Evolutionary conservation across 2,329 filamentous ascomycete species (phyloP).

Genomic region (Neoarthrinium moseri): DNA sequence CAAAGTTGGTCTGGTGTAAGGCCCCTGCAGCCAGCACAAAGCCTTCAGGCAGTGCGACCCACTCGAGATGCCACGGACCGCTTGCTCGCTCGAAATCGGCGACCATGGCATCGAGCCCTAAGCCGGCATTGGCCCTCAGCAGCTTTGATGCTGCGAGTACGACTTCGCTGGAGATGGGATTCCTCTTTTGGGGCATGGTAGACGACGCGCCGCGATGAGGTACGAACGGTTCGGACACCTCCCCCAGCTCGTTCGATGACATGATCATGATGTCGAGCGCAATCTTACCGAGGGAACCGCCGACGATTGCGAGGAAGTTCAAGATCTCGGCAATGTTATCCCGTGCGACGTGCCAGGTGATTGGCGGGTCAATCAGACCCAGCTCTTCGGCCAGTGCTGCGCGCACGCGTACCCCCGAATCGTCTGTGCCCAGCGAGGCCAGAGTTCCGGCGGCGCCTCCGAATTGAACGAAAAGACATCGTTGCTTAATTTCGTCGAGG

Average conservation of each 20-base stretch:
- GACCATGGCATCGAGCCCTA: constrained; percentile 56
- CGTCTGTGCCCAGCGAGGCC: constrained; percentile 47
- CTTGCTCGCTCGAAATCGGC: constrained; percentile 56
- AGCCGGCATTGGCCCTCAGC: constrained; percentile 47
- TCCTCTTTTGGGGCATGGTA: constrained; percentile 60
- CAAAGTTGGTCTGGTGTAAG: constrained; percentile 53
- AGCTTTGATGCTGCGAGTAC: constrained; percentile 54
- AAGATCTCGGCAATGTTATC: constrained; percentile 53
- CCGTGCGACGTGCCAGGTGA: constrained; percentile 57
- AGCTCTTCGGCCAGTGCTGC: constrained; percentile 47
- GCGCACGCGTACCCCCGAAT: constrained; percentile 47
- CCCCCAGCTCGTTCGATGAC: constrained; percentile 54
- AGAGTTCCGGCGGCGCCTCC: constrained; percentile 56
- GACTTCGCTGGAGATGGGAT: constrained; percentile 57
- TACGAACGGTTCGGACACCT: constrained; percentile 55
- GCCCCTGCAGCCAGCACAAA: constrained; percentile 53
- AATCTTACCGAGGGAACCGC: constrained; percentile 53
- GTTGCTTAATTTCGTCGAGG: constrained; percentile 41
- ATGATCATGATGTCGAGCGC: constrained; percentile 56
- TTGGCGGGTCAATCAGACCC: constrained; percentile 44
- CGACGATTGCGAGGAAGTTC: constrained; percentile 52
- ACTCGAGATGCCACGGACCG: constrained; percentile 59
- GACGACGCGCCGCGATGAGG: constrained; percentile 52
- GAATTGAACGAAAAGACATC: constrained; percentile 52
- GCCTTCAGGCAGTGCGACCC: constrained; percentile 52